These are phyloP conservation scores for Lathyrus aphaca DNA, from an alignment of 306 rosid species.

Conservation along the genomic window DNA sequence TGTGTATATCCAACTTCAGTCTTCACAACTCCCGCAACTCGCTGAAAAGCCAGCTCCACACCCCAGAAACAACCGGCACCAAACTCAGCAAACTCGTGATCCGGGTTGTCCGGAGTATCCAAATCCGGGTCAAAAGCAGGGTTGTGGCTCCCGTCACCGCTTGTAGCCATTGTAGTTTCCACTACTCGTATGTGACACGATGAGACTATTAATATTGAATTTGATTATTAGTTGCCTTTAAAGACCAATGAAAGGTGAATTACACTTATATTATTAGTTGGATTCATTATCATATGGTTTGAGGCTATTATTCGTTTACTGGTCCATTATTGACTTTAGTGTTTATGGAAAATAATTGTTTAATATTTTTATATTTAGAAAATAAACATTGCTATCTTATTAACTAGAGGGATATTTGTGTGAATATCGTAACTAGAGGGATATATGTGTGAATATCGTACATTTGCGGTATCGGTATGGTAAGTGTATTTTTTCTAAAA, in stretches of 20 bases:
- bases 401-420: too few species aligned
- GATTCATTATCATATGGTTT: background rate
- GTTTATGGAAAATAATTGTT: background rate
- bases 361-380: too few species aligned
- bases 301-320: background rate
- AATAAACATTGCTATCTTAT: too few species aligned
- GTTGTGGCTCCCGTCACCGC: slow-evolving; percentile 32
- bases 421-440: too few species aligned
- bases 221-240: background rate
- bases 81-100: slow-evolving; percentile 72
- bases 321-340: background rate
- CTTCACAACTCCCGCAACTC: slow-evolving; percentile 66
- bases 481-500: too few species aligned
- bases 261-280: background rate
- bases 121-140: slow-evolving; percentile 60
- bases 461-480: too few species aligned
- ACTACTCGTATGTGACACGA: background rate
- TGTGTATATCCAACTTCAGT: slow-evolving; percentile 90
- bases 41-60: slow-evolving; percentile 75
- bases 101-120: slow-evolving; percentile 59
- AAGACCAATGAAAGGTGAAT: background rate
- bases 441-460: too few species aligned
- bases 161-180: slow-evolving; percentile 28
- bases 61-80: slow-evolving; percentile 96
- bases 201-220: background rate